Evolutionary conservation across 2,329 filamentous ascomycete genomes (phyloP).

Genomic region (Neofusicoccum kwambonambiense): DNA sequence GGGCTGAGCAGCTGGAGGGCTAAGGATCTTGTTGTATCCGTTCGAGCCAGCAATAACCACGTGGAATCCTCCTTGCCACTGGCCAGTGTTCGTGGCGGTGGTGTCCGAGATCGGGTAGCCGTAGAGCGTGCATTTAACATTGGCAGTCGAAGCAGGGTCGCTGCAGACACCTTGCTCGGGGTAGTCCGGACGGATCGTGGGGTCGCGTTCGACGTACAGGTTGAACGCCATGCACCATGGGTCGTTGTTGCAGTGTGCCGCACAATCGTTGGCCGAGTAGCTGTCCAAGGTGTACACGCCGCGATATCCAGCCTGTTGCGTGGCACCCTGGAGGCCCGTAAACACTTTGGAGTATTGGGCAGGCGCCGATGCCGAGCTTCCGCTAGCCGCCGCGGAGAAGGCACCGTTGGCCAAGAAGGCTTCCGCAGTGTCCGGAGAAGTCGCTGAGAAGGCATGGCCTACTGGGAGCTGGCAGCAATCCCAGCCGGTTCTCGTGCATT

Average conservation of each 20-base stretch:
- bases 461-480: not conserved
- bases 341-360: conserved; percentile 13
- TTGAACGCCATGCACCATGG: conserved; percentile 24
- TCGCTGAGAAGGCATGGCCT: not conserved
- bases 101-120: conserved; percentile 24
- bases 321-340: conserved; percentile 16
- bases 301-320: conserved; percentile 20
- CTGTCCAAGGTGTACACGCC: conserved; percentile 14
- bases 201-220: conserved; percentile 25
- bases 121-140: conserved; percentile 32
- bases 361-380: not conserved
- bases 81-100: conserved; percentile 28
- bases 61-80: conserved; percentile 24
- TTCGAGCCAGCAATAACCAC: conserved; percentile 24
- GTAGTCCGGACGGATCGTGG: conserved; percentile 14
- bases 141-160: conserved; percentile 17
- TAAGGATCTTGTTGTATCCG: conserved; percentile 17
- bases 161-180: conserved; percentile 15
- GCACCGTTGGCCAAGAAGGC: not conserved
- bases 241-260: conserved; percentile 17
- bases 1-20: not conserved
- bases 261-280: conserved; percentile 20
- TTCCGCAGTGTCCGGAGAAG: not conserved
- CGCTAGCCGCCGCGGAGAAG: not conserved
- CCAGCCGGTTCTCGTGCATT: not conserved